Base-by-base conservation (phyloP, 257 asterid genomes). In the Solanum acaule region DNA sequence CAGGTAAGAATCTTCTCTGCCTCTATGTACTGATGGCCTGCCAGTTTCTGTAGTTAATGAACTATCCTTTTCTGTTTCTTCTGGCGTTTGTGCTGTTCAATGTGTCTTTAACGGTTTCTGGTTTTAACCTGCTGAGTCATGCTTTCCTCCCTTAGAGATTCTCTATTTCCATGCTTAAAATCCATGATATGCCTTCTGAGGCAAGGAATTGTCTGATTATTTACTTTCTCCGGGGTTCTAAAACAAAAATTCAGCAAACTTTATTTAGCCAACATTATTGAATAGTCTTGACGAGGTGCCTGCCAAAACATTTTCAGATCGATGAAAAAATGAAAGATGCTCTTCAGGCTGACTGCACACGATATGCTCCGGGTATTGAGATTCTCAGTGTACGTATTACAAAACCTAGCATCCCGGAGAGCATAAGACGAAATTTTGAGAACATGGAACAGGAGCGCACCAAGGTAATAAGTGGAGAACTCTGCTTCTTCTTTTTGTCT, bases 401-500 rank as follows among this genome's bases (percentile, higher is more conserved):
- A 49, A 97, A 97, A 87, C 99, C 99, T 86, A 86, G 89, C 38
- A 97, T 97, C 88, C 99, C 99, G 65, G 95, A 95, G 3, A 95
- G 96, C 59, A 96, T 97, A 92, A 92, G 98, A 87, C 92, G 95
- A 87, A 97, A 96, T 89, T 97, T 97, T 88, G 95, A 91, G 91
- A 95, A 94, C 90, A 97, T 96, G 99, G 99, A 97, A 92, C 98
- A 96, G 90, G 99, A 97, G 93, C 98, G 99, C 65, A 97, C 99
- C 87, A 97, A 97, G 98, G 99, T 96, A 81, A 29, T 81, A 25
- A 42, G 42, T 16, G 67, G 68, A 29, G 12, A 81, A 29, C 18
- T 46, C 27, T 44, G 18, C 38, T 16, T 29, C 10, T 9, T 44
- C 68, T 63, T 10, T 46, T 27, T 46, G 16, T 46, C 18, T 1